Evolutionary conservation across 176 grass and related monocot genomes (phyloP).

Genomic region (Carex parvula): DNA sequence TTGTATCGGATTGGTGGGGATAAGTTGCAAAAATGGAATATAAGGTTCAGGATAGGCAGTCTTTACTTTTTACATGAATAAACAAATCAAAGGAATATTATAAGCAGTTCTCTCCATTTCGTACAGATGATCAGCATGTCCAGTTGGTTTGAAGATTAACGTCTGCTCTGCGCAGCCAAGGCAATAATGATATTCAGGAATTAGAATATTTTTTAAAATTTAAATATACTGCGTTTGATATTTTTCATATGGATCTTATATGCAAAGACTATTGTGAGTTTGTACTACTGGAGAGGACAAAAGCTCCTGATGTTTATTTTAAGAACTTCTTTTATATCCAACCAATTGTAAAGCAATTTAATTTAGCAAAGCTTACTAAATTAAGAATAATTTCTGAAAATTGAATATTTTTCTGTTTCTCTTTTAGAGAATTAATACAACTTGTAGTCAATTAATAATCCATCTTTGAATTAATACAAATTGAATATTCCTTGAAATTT

Average conservation of each 20-base stretch:
- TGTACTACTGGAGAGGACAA: not conserved
- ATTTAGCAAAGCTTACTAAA: no score
- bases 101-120: not conserved
- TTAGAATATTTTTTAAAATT: not conserved
- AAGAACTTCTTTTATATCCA: not conserved
- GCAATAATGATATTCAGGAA: not conserved
- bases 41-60: conserved; percentile 10
- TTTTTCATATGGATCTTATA: not conserved
- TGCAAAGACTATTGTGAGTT: not conserved
- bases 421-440: no score
- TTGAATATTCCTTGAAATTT: not conserved
- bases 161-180: not conserved
- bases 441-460: no score
- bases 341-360: not conserved
- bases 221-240: not conserved
- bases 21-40: not conserved
- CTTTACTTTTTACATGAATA: not conserved
- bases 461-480: no score
- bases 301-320: not conserved
- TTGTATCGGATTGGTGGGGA: conserved; percentile 30
- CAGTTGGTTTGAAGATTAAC: not conserved
- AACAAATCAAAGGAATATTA: not conserved
- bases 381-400: not conserved
- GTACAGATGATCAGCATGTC: not conserved
- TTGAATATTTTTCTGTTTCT: not conserved